Evolutionary conservation across 805 yeast genomes (phyloP).

Genomic region (Spathaspora hagerdaliae): DNA sequence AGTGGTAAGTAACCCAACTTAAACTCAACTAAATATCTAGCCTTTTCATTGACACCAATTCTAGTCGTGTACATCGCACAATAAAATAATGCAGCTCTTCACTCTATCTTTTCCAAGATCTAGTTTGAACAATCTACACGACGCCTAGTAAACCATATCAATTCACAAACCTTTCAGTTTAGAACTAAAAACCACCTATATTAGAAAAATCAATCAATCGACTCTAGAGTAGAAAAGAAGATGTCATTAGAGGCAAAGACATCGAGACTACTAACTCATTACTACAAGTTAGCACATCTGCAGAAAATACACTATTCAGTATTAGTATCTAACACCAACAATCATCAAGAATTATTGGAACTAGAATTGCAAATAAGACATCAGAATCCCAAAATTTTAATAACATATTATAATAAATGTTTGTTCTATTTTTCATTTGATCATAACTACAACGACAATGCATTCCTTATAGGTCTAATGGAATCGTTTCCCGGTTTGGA

Average conservation of each 20-base stretch:
- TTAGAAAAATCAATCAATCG: too few relatives aligned
- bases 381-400: conserved; percentile 31
- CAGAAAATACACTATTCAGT: conserved; percentile 25
- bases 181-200: too few relatives aligned
- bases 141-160: too few relatives aligned
- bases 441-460: conserved; percentile 14
- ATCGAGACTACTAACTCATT: conserved; percentile 31
- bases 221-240: too few relatives aligned
- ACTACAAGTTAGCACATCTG: conserved; percentile 37
- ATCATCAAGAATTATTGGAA: conserved; percentile 38
- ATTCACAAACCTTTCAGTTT: too few relatives aligned
- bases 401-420: conserved; percentile 39
- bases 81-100: too few relatives aligned
- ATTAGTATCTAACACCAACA: conserved; percentile 21
- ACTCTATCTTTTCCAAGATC: too few relatives aligned
- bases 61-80: too few relatives aligned
- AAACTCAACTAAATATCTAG: too few relatives aligned
- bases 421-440: conserved; percentile 33
- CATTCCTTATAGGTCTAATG: conserved; percentile 10
- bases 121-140: too few relatives aligned
- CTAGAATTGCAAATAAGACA: conserved; percentile 34
- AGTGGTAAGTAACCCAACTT: too few relatives aligned
- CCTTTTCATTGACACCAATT: too few relatives aligned
- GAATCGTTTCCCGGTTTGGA: conserved; percentile 21
- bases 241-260: conserved; percentile 14